Percentiles rank a stretch among this genome's conserved stretches.
Conservation (phyloP, 2,329 filamentous ascomycete genomes). For the Xylaria sp. region DNA sequence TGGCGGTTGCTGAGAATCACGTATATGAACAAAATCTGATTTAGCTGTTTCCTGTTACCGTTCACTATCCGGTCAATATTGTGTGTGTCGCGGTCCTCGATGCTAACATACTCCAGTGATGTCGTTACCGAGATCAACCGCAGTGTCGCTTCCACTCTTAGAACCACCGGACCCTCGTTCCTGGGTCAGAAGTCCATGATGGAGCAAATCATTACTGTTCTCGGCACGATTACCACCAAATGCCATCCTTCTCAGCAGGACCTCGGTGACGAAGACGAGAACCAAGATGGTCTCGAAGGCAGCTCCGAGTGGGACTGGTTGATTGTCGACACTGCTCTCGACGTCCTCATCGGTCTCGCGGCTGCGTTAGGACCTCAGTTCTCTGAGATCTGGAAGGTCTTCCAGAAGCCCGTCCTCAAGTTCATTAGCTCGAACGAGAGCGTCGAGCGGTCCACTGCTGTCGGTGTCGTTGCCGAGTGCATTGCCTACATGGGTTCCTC, state of each 20-base stretch:
- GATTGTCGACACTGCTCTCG: constrained; percentile 87
- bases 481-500: constrained; percentile 74
- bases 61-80: neutral
- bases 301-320: constrained; percentile 97
- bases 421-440: constrained; percentile 81
- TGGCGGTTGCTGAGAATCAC: constrained; percentile 84
- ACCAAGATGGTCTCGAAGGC: constrained; percentile 64
- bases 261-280: constrained; percentile 73
- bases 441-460: constrained; percentile 81
- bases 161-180: constrained; percentile 82
- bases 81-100: neutral
- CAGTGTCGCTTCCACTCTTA: constrained; percentile 83
- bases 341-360: constrained; percentile 80
- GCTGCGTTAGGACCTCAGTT: constrained; percentile 77
- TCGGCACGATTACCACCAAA: constrained; percentile 78
- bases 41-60: constrained; percentile 4
- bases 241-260: constrained; percentile 92
- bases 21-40: constrained; percentile 51
- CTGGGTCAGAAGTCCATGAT: constrained; percentile 68
- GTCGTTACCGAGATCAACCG: constrained; percentile 94
- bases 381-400: constrained; percentile 87
- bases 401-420: constrained; percentile 85
- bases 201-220: constrained; percentile 68
- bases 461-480: constrained; percentile 89
- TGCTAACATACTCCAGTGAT: constrained; percentile 48